Base-by-base conservation (phyloP, 352 stramenopile genomes). In the Halophytophthora polymorphica region DNA sequence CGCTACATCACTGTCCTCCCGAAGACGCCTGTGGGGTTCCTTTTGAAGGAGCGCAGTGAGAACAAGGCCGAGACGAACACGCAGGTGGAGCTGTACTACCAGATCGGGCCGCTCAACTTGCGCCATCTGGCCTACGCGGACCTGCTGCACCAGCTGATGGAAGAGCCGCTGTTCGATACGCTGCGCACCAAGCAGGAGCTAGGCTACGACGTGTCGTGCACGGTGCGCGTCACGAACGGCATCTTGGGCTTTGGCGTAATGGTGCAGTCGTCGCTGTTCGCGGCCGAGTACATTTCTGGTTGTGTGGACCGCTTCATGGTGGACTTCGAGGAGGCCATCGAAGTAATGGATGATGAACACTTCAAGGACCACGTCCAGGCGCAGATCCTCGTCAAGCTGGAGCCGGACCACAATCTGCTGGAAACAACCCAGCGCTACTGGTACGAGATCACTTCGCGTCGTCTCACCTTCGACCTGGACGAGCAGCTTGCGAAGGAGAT, bases 141-240 rank as follows among this genome's bases (percentile, higher is more conserved):
- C 43, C 61, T 96, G 55, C 57, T 96, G 10, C 80, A 95, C 45
- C 75, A 93, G 41, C 61, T 96, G 44, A 96, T 96, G 84, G 84
- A 92, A 38, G 87, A 96, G 47, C 87, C 87, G 21, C 60, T 96
- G 14, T 96, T 95, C 56, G 84, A 96, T 38, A 84, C 79, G 1
- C 58, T 96, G 19, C 79, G 87, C 22, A 96, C 87, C 1, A 95
- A 96, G 58, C 71, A 96, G 50, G 86, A 96, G 50, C 68, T 96
- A 3, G 86, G 86, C 2, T 96, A 96, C 64, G 82, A 92, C 28
- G 86, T 96, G 11, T 92, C 80, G n/a, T 96, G 87, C 56, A 89
- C 71, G 0, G 77, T 90, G 50, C 80, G 82, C 17, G 64, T 90
- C 18, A 93, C 83, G 2, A 81, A 93, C 43, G 81, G 84, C 23